These are phyloP conservation scores for Phytophthora sp. DNA, from an alignment of 352 stramenopile species.

Conservation along the genomic window DNA sequence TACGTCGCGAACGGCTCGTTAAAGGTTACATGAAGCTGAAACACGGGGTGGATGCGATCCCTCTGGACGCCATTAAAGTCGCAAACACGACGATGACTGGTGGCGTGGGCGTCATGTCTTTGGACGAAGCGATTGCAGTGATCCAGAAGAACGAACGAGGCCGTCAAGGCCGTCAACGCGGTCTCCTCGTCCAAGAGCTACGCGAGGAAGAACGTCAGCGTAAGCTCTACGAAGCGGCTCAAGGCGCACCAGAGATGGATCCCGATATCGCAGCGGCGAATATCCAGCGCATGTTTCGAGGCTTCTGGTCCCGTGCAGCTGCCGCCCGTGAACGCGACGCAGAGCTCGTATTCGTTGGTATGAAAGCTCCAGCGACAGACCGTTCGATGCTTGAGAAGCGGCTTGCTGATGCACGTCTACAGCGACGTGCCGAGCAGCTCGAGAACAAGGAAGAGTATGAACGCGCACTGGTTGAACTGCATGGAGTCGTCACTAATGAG, in stretches of 20 bases:
- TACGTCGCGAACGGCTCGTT: conserved; percentile 84
- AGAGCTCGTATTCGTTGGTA: conserved; percentile 93
- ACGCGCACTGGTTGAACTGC: conserved; percentile 85
- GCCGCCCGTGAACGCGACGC: conserved; percentile 77
- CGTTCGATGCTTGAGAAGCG: conserved; percentile 74
- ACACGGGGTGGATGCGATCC: conserved; percentile 76
- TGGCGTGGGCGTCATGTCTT: conserved; percentile 33
- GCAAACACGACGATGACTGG: conserved; percentile 34
- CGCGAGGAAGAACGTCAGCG: conserved; percentile 86
- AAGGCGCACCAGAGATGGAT: conserved; percentile 80
- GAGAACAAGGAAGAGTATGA: conserved; percentile 94
- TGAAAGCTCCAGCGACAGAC: conserved; percentile 78
- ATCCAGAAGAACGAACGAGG: conserved; percentile 92
- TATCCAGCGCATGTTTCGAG: conserved; percentile 91
- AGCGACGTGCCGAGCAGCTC: conserved; percentile 89
- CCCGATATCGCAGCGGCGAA: conserved; percentile 91
- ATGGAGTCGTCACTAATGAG: conserved; percentile 80
- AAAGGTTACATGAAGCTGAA: conserved; percentile 92
- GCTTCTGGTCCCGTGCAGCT: conserved; percentile 71
- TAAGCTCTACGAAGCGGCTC: conserved; percentile 75
- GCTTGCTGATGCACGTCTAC: conserved; percentile 75
- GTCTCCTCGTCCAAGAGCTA: conserved; percentile 81
- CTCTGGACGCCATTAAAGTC: conserved; percentile 49
- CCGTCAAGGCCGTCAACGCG: conserved; percentile 87
- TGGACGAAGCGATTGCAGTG: conserved; percentile 88